phyloP scores from a whole-genome alignment of 2,329 filamentous ascomycete species.

The Triangularia verruculosa region DNA sequence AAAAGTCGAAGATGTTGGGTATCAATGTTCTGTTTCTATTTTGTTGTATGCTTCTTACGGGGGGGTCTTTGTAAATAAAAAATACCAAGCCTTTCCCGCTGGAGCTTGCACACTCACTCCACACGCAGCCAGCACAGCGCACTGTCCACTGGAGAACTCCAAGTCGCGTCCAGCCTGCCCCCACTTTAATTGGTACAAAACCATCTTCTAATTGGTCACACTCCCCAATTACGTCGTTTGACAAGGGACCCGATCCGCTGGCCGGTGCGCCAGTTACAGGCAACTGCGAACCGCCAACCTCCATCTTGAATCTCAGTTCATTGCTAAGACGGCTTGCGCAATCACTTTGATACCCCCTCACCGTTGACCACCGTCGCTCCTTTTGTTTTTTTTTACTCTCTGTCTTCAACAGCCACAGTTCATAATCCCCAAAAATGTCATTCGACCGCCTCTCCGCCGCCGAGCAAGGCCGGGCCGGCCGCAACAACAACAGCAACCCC shows the following conservation, averaged over 20 bases:
- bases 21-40: background rate
- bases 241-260: constrained; percentile 8
- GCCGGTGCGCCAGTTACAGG: constrained; percentile 5
- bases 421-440: constrained; percentile 62
- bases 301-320: constrained; percentile 1
- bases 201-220: constrained; percentile 1
- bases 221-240: constrained; percentile 17
- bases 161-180: background rate
- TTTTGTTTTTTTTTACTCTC: background rate
- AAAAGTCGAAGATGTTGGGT: background rate
- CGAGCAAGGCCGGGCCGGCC: constrained; percentile 63
- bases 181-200: background rate
- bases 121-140: background rate
- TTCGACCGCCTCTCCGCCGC: constrained; percentile 83
- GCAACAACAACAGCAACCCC: constrained; percentile 52
- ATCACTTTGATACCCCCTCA: constrained; percentile 6
- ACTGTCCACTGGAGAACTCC: background rate
- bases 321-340: background rate
- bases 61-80: constrained; percentile 15
- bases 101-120: background rate
- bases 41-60: background rate
- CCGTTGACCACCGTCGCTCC: background rate
- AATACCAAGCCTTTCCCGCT: constrained; percentile 3
- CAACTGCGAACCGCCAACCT: constrained; percentile 12
- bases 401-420: background rate